Evolutionary conservation across 345 rosid genomes (phyloP).

Genomic region (Nephelium lappaceum): DNA sequence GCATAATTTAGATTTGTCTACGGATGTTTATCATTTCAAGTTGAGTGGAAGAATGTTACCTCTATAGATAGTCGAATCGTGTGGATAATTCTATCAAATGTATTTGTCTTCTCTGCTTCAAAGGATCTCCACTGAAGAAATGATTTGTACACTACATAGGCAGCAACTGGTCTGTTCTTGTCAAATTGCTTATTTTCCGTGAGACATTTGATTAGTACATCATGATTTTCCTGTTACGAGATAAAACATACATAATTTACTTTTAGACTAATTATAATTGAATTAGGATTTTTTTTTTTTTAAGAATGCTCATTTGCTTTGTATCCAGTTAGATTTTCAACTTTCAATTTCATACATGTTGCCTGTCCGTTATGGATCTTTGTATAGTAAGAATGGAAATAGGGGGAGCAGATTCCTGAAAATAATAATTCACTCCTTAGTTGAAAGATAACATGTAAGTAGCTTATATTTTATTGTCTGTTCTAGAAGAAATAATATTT

Average conservation of each 20-base stretch:
- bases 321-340: constrained; percentile 7
- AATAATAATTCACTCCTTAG: constrained; percentile 20
- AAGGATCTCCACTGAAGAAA: constrained; percentile 71
- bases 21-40: background rate
- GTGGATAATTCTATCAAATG: constrained; percentile 60
- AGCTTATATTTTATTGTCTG: background rate
- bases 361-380: constrained; percentile 57
- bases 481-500: constrained; percentile 5
- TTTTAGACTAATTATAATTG: constrained; percentile 8
- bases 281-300: background rate
- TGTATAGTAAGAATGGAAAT: constrained; percentile 46
- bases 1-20: background rate
- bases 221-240: constrained; percentile 58
- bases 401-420: constrained; percentile 45
- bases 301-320: background rate
- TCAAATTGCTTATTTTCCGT: constrained; percentile 48
- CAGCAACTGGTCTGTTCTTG: constrained; percentile 55
- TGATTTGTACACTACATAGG: constrained; percentile 54
- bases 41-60: constrained; percentile 32
- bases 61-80: constrained; percentile 50
- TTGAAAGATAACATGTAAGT: background rate
- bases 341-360: constrained; percentile 39
- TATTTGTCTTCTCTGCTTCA: constrained; percentile 64
- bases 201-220: constrained; percentile 52
- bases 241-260: constrained; percentile 1